Base-by-base conservation (phyloP, 441 rosid species). In the Populus hybrid region DNA sequence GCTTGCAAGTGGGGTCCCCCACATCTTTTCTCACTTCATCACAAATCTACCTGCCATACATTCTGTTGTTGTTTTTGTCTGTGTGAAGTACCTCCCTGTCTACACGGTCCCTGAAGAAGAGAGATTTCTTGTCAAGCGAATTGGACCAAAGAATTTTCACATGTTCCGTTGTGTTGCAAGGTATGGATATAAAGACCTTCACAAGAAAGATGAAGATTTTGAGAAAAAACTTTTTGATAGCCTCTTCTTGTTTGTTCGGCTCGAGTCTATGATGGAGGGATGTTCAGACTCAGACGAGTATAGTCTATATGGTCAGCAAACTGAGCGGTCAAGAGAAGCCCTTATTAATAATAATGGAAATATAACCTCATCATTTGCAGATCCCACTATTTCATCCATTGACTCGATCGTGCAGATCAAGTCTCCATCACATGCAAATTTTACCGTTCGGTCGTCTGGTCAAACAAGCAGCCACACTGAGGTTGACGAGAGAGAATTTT, bases 161-260 rank as follows among this genome's bases (percentile, higher is more conserved):
- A 95, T 95, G 91, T 95, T 95, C 82, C 92, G 99, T 0, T 93
- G 99, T n/a, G 98, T 93, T 0, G 97, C 95, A 2, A 91, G 99
- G 83, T 95, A 95, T 80, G 99, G 99, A 56, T 95, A 95, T 78
- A 93, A 88, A 83, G 99, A 95, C 86, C 91, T 95, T 38, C 99
- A 93, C 72, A 91, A 85, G 87, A 95, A 95, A 83, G 98, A 95
- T 9, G 97, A 95, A 24, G 89, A 90, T 33, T 95, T 95, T 31
- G 98, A 95, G 86, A 87, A 76, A 77, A 89, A 93, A 76, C 94
- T 95, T 9, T 90, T 95, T 0, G 89, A 88, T 24, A 87, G 35
- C 80, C 88, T 95, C 64, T 88, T 86, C 85, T 45, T 88, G 42
- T 93, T 92, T 45, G 96, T 93, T 74, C 92, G 93, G 78, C 86